Evolutionary conservation across 345 rosid species (phyloP), one percentile per base, ranked within the genome.

Genomic region (Citrus inodora): DNA sequence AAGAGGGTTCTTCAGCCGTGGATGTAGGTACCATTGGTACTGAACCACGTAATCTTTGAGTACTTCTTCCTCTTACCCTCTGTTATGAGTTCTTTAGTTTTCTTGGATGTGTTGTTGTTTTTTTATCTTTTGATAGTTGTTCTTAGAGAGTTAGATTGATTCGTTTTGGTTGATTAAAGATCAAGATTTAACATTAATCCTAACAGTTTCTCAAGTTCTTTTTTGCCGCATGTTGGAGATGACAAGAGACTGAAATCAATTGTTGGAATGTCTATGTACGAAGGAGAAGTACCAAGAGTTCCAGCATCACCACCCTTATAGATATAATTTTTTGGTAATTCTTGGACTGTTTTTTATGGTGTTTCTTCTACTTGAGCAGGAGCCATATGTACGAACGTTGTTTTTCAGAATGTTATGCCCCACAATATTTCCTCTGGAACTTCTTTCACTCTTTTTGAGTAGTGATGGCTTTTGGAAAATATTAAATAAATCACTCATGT

Each of bases 181-280:
- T n/a, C n/a, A n/a, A n/a, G n/a, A n/a, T n/a, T n/a, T n/a, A n/a
- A n/a, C n/a, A n/a, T n/a, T n/a, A n/a, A n/a, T n/a, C n/a, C n/a
- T n/a, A n/a, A n/a, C n/a, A n/a, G n/a, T n/a, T 90, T 92, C 40
- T 69, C 82, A 25, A 88, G 83, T 78, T 91, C 91, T 40, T 80
- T 64, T 9, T 30, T 24, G 16, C 13, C 42, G 42, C 0, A 38
- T 38, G 42, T 38, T 38, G 42, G 42, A 8, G 42, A 87, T 32
- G 85, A 21, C 38, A 94, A 92, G 51, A 86, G 88, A 78, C 79
- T 67, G 17, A 93, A 81, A 85, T 94, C 93, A 33, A 92, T 82
- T 30, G 79, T 80, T 16, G 93, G 94, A 77, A 88, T 81, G 14
- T 87, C 89, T 77, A 73, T 70, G 75, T 82, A 76, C 0, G 94